Conservation (phyloP, 495 filamentous ascomycete species). For the Amniculicola lignicola region DNA sequence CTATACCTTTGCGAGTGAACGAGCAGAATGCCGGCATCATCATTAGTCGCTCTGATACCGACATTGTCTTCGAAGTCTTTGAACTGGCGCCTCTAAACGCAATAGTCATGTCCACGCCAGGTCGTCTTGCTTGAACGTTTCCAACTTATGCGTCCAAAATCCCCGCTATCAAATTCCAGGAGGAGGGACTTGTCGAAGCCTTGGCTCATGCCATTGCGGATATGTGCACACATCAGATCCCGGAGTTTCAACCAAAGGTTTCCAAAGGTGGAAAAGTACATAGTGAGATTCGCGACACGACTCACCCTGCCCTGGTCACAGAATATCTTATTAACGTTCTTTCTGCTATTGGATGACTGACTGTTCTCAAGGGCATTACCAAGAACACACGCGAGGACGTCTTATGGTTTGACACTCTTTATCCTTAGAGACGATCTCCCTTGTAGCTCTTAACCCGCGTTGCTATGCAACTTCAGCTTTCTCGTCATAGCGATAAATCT, state of each 20-base stretch:
- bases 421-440: conserved; percentile 57
- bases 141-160: neutral
- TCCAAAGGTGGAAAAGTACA: conserved; percentile 44
- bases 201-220: conserved; percentile 45
- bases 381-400: conserved; percentile 64
- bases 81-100: neutral
- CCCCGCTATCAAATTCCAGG: too few relatives aligned
- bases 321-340: conserved; percentile 53
- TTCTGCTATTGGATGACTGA: conserved; percentile 41
- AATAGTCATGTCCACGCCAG: neutral
- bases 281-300: conserved; percentile 54
- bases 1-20: neutral
- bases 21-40: neutral
- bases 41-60: neutral
- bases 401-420: conserved; percentile 43
- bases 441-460: conserved; percentile 61
- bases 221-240: conserved; percentile 46
- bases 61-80: neutral
- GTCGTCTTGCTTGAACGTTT: neutral
- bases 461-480: conserved; percentile 46
- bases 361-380: conserved; percentile 39
- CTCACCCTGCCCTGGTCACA: conserved; percentile 54
- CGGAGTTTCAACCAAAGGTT: conserved; percentile 41
- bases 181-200: conserved; percentile 41
- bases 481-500: conserved; percentile 5